A percentile compares a stretch with the other conserved stretches of the same genome.
These are phyloP conservation scores for Colletotrichum viniferum DNA, from an alignment of 2,329 filamentous ascomycete genomes.

Conservation along the genomic window DNA sequence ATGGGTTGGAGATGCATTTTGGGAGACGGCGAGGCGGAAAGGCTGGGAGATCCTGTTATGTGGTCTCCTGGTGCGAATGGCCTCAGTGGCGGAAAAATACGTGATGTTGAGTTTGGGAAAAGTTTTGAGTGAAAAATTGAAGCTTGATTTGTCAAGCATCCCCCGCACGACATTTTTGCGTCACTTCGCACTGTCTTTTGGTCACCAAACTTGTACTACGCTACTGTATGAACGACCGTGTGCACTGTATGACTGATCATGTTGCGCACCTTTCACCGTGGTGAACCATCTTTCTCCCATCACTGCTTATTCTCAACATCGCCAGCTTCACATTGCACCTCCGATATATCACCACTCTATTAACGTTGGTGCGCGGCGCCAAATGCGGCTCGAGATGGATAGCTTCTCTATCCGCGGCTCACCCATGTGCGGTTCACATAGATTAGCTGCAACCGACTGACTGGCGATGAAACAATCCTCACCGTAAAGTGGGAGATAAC, in stretches of 20 bases:
- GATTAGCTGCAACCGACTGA: background rate
- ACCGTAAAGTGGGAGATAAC: background rate
- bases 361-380: background rate
- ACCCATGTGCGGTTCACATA: background rate
- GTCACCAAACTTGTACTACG: rapidly evolving
- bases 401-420: background rate
- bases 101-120: background rate
- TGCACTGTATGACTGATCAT: background rate
- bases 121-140: background rate
- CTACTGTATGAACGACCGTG: background rate
- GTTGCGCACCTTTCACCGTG: background rate
- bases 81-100: background rate
- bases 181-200: background rate
- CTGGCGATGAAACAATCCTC: background rate
- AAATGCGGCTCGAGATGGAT: background rate
- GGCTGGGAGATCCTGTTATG: background rate
- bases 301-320: background rate
- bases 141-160: conserved; percentile 15
- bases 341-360: background rate
- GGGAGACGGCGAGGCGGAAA: background rate
- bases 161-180: background rate
- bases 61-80: background rate
- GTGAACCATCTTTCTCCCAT: background rate
- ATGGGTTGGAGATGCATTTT: conserved; percentile 24
- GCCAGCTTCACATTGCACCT: background rate